Evolutionary conservation across 805 yeast species (phyloP).

Genomic region (Isabelozyma pseudorhagii): DNA sequence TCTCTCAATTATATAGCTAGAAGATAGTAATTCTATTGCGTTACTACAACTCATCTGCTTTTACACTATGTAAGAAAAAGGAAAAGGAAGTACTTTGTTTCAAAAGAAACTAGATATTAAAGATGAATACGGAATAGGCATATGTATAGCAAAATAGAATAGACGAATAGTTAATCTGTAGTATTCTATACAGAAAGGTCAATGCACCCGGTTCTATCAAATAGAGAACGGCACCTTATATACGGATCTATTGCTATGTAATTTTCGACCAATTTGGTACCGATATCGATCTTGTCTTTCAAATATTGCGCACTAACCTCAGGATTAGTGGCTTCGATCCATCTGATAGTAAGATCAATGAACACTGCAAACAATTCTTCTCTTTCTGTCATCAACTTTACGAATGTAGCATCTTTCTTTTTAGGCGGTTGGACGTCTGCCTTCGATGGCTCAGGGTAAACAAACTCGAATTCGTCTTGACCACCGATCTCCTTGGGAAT

Average conservation of each 20-base stretch:
- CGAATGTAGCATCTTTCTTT: slow-evolving; percentile 39
- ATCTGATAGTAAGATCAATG: slow-evolving; percentile 63
- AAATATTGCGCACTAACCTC: slow-evolving; percentile 48
- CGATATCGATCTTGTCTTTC: slow-evolving; percentile 52
- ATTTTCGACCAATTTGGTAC: slow-evolving; percentile 54
- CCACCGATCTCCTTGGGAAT: slow-evolving; percentile 76
- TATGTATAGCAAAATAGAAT: no score
- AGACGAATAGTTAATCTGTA: no score
- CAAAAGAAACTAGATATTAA: no score
- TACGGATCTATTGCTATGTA: slow-evolving; percentile 77
- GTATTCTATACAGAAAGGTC: slow-evolving; percentile 3
- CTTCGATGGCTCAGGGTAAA: slow-evolving; percentile 4
- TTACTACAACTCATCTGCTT: no score
- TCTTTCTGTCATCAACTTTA: slow-evolving; percentile 49
- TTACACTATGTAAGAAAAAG: no score
- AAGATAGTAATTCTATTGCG: no score
- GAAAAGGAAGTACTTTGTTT: no score
- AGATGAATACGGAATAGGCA: no score
- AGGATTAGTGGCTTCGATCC: slow-evolving; percentile 67
- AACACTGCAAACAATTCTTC: slow-evolving; percentile 50
- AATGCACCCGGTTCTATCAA: slow-evolving; percentile 70
- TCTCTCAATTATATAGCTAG: no score
- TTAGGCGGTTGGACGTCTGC: slow-evolving; percentile 17
- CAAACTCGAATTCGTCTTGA: slow-evolving; percentile 25
- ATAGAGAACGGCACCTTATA: slow-evolving; percentile 71